Percentiles rank a stretch among this genome's conserved stretches.
These are phyloP conservation scores for Coffea canephora DNA, from an alignment of 257 asterid species.

Conservation along the genomic window DNA sequence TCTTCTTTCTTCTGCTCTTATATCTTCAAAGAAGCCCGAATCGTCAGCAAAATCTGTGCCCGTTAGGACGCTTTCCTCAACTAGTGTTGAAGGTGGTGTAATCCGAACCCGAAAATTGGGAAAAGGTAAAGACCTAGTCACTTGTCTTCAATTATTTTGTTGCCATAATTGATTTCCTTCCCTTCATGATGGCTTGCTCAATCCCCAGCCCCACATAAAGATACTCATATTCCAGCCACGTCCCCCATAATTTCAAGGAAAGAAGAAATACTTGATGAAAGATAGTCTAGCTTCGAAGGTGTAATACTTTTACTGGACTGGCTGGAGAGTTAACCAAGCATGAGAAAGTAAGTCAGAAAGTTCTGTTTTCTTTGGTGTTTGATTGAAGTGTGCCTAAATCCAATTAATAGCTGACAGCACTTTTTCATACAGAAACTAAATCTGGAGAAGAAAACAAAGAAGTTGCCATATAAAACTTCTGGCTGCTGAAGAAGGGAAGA, in stretches of 20 bases:
- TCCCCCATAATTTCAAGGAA: not conserved
- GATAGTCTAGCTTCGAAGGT: not conserved
- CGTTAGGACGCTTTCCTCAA: conserved; percentile 37
- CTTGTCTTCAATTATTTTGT: not conserved
- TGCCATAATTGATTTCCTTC: not conserved
- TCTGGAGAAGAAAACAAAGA: not conserved
- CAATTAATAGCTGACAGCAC: too few relatives aligned
- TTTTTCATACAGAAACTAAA: not conserved
- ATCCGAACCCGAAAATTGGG: conserved; percentile 50
- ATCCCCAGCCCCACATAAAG: not conserved
- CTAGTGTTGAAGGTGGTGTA: conserved; percentile 26
- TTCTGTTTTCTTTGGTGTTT: not conserved
- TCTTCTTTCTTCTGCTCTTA: conserved; percentile 86
- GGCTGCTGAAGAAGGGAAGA: not conserved
- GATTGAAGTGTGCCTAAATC: not conserved
- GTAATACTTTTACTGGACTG: not conserved
- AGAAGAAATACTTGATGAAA: not conserved
- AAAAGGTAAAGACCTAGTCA: conserved; percentile 34
- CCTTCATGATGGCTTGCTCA: not conserved
- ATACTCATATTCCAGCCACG: not conserved
- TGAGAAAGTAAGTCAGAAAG: not conserved
- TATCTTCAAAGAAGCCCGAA: conserved; percentile 74
- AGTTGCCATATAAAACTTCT: not conserved
- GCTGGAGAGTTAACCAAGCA: not conserved
- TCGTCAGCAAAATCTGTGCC: conserved; percentile 44